Evolutionary conservation across 805 yeast species (phyloP).

Genomic region (Candida sakaeoensis): DNA sequence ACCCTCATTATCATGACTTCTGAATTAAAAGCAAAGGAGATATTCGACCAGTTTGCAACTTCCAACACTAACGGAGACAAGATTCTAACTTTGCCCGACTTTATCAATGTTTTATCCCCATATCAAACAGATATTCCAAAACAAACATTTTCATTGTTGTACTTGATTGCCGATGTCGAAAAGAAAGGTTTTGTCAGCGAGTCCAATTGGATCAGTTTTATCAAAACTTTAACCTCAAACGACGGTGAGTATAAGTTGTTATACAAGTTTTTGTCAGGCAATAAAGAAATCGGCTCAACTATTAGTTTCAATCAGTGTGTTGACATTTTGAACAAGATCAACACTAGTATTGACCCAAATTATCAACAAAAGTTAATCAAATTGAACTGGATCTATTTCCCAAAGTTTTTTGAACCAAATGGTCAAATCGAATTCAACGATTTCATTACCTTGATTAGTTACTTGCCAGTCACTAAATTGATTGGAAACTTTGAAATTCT

Average conservation of each 20-base stretch:
- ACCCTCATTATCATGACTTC: constrained; percentile 12
- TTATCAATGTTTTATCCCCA: constrained; percentile 37
- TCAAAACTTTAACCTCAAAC: constrained; percentile 39
- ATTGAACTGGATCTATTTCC: constrained; percentile 42
- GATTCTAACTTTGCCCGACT: constrained; percentile 32
- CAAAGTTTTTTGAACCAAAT: constrained; percentile 35
- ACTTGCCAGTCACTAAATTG: constrained; percentile 43
- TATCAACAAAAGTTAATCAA: constrained; percentile 40
- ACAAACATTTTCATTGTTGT: constrained; percentile 51
- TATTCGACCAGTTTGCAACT: constrained; percentile 38
- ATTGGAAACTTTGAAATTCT: constrained; percentile 40
- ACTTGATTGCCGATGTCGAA: constrained; percentile 72
- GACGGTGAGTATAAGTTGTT: constrained; percentile 31
- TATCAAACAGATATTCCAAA: constrained; percentile 38
- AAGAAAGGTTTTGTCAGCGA: constrained; percentile 64
- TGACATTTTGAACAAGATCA: constrained; percentile 30
- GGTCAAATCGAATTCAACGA: constrained; percentile 37
- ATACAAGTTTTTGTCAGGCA: constrained; percentile 20
- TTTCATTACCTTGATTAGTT: constrained; percentile 38
- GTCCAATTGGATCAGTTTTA: constrained; percentile 72
- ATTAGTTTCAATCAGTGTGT: constrained; percentile 35
- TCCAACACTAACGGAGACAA: constrained; percentile 19
- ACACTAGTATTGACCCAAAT: constrained; percentile 37
- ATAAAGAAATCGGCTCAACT: constrained; percentile 11
- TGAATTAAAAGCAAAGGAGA: constrained; percentile 26